phyloP scores from a whole-genome alignment of 2,329 filamentous ascomycete genomes.

The Exophiala phaeomuriformis region DNA sequence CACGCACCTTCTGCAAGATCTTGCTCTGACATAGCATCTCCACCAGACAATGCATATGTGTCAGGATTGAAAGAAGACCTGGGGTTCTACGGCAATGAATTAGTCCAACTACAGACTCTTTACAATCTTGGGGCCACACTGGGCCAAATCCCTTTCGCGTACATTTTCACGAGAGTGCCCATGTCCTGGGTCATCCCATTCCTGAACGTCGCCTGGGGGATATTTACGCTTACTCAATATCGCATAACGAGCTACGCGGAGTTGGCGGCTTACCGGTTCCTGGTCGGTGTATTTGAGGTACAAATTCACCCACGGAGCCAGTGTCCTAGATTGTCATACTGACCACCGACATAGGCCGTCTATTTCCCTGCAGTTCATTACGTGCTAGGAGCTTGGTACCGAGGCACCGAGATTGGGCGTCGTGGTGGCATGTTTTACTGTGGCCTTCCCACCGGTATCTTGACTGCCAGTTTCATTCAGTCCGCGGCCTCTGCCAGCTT shows the following conservation, averaged over 20 bases:
- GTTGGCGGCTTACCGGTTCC: conserved; percentile 18
- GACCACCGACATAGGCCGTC: conserved; percentile 32
- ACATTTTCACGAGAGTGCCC: conserved; percentile 41
- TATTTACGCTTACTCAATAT: conserved; percentile 52
- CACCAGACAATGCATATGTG: conserved; percentile 50
- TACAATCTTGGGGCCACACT: conserved; percentile 47
- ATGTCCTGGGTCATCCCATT: conserved; percentile 48
- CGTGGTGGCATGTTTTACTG: conserved; percentile 34
- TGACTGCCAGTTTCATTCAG: conserved; percentile 53
- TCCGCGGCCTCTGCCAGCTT: conserved; percentile 48
- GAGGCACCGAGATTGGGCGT: conserved; percentile 31
- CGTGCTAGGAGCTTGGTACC: conserved; percentile 25
- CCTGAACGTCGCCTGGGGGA: conserved; percentile 49
- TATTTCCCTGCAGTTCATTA: conserved; percentile 31
- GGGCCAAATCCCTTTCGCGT: conserved; percentile 48
- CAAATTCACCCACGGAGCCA: not conserved
- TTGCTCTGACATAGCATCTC: not conserved
- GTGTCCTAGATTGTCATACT: not conserved
- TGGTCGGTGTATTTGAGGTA: not conserved
- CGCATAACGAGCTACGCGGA: conserved; percentile 33
- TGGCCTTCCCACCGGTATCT: conserved; percentile 34
- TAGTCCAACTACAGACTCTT: conserved; percentile 50
- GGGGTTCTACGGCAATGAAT: conserved; percentile 46
- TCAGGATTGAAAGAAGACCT: conserved; percentile 48
- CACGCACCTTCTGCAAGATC: not conserved